Conservation (phyloP, 2,329 filamentous ascomycete genomes). For the Penicillium sp. region DNA sequence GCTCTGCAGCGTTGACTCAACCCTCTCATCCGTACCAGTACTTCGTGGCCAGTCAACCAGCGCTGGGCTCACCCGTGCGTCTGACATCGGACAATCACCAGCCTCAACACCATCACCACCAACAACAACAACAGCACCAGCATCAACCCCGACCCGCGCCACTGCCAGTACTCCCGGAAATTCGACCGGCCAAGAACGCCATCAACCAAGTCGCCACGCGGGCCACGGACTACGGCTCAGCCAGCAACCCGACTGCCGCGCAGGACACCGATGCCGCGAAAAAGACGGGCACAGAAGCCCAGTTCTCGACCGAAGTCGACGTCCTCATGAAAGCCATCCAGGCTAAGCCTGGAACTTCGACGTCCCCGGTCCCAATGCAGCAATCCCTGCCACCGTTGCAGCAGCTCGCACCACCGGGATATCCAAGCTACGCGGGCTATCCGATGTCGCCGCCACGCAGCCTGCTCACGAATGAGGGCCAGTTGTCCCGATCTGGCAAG, state of each 20-base stretch:
- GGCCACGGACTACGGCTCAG: constrained; percentile 3
- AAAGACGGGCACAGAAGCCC: constrained; percentile 50
- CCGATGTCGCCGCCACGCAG: constrained; percentile 29
- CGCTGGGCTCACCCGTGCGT: constrained; percentile 33
- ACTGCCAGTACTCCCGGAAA: constrained; percentile 42
- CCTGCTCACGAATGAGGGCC: constrained; percentile 39
- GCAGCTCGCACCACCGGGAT: constrained; percentile 35
- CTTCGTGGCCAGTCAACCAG: constrained; percentile 37
- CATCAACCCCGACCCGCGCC: constrained; percentile 12
- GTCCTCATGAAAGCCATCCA: constrained; percentile 88
- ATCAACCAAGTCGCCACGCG: constrained; percentile 34
- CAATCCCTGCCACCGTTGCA: constrained; percentile 43
- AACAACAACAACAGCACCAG: neutral
- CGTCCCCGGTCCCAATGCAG: constrained; percentile 23
- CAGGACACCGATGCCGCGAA: neutral
- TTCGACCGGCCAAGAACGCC: constrained; percentile 44
- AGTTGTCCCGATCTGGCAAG: constrained; percentile 40
- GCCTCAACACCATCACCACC: neutral
- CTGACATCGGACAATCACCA: constrained; percentile 33
- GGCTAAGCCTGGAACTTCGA: constrained; percentile 54
- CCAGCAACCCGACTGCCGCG: neutral
- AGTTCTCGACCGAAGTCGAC: constrained; percentile 82
- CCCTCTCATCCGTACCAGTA: constrained; percentile 40
- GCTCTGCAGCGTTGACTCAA: constrained; percentile 34
- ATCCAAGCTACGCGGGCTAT: constrained; percentile 34